Evolutionary conservation across 1,139 yeast genomes (phyloP).

Genomic region (Saccharomyces hybrid): DNA sequence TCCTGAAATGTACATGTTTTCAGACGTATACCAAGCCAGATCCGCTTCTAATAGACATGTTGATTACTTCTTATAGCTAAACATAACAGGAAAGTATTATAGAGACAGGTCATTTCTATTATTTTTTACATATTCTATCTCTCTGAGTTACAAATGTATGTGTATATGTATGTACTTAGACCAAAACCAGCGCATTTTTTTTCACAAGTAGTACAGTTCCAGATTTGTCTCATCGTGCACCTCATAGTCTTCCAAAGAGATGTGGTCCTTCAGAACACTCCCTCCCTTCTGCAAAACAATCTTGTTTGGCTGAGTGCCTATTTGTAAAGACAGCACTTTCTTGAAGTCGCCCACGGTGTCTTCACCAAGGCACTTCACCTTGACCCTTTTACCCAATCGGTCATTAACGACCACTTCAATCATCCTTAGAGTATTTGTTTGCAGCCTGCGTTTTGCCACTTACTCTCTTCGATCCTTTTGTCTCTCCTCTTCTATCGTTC

Average conservation of each 20-base stretch:
- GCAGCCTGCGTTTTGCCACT: background rate
- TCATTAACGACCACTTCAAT: constrained; percentile 46
- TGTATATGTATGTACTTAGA: constrained; percentile 3
- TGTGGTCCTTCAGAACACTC: constrained; percentile 78
- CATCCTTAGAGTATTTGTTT: constrained; percentile 27
- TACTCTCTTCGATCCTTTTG: background rate
- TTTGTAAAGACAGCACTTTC: constrained; percentile 70
- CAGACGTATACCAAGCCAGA: constrained; percentile 31
- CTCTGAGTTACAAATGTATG: background rate
- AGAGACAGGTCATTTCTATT: constrained; percentile 1
- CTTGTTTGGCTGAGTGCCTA: constrained; percentile 50
- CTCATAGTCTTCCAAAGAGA: constrained; percentile 85
- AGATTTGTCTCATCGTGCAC: constrained; percentile 82
- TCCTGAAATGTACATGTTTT: constrained; percentile 23
- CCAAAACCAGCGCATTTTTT: background rate
- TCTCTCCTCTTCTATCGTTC: background rate
- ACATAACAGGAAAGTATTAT: background rate
- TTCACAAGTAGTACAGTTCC: constrained; percentile 65
- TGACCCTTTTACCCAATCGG: constrained; percentile 72
- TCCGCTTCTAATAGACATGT: constrained; percentile 42
- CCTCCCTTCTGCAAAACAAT: constrained; percentile 69
- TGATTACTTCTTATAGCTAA: constrained; percentile 54
- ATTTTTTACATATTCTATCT: background rate
- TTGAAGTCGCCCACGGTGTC: constrained; percentile 93
- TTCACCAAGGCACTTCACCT: constrained; percentile 75